Conservation (phyloP, 1,284 basidiomycete species). For the Pterulicium gracile region DNA sequence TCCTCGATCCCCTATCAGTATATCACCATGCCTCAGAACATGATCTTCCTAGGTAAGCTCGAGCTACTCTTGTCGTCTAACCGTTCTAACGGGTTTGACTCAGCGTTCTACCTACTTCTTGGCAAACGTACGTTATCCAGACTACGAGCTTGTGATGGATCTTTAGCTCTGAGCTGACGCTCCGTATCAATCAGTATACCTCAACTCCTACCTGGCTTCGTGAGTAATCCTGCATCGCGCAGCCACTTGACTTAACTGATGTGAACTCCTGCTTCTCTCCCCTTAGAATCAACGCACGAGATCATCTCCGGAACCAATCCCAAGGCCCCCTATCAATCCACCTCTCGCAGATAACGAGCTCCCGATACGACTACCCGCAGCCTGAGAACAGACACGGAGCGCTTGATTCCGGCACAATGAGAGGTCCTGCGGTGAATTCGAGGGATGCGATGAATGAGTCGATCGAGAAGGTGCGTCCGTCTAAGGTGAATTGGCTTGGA, state of each 20-base stretch:
- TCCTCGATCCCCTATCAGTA: neutral
- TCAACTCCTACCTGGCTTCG: neutral
- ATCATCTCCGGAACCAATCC: neutral
- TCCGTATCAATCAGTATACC: neutral
- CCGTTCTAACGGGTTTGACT: too few relatives aligned
- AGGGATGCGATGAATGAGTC: neutral
- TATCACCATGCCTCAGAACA: neutral
- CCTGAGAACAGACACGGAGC: neutral
- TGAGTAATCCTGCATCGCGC: neutral
- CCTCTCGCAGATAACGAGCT: neutral
- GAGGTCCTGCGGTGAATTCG: too few relatives aligned
- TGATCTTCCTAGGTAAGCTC: neutral
- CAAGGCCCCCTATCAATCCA: neutral
- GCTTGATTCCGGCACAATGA: neutral
- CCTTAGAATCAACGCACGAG: neutral
- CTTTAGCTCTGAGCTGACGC: too few relatives aligned
- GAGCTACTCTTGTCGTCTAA: too few relatives aligned
- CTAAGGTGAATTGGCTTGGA: neutral
- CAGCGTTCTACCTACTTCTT: neutral
- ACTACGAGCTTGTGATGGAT: neutral
- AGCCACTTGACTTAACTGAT: neutral
- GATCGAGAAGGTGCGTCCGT: neutral
- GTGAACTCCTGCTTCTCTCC: neutral
- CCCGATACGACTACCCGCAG: neutral
- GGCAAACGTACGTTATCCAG: neutral